Base-by-base conservation (phyloP, 371 early-diverging fungal species). In the Thermomucor indicae-seudaticae region DNA sequence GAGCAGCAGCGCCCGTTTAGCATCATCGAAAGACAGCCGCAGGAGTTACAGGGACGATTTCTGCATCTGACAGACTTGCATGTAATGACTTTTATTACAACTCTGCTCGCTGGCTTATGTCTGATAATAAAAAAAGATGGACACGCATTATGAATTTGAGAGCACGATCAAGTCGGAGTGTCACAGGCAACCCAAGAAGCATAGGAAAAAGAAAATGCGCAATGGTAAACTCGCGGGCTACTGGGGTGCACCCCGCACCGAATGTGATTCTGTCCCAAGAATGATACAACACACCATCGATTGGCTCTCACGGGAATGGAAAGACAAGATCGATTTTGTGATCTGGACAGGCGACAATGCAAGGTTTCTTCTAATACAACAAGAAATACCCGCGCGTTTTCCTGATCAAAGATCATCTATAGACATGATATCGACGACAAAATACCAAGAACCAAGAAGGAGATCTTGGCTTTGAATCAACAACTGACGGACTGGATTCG, bases 341-440 rank as follows among this genome's bases (percentile, higher is more conserved):
- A 58, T 85, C 11, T 88, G 86, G 81, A 89, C 91, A 4, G 91
- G 91, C 17, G 88, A 88, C 55, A 85, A 81, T 72, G 81, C 82
- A 30, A 67, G 80, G 83, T 80, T 66, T 47, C 46, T 17, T 17
- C 16, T 12, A 14, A 4, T 10, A 14, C 6, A 19, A 39, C 8
- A 19, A 10, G 6, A 10, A 42, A 22, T 42, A 4, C 28, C 44
- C 4, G 5, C 24, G 29, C 34, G 17, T 19, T 10, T 30, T 46
- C 34, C 23, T 46, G 20, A 30, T 16, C 16, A 24, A 8, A 28
- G 19, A 35, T 42, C 24, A 31, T 49, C 24, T 31, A 38, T 62
- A 78, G 88, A 34, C 88, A 89, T 55, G 89, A 86, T 62, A 70
- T 74, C 48, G 88, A 85, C 60, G 65, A 68, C 28, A 64, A 68